phyloP scores from a whole-genome alignment of 768 basidiomycete species.

The Leucocoprinus sp. region DNA sequence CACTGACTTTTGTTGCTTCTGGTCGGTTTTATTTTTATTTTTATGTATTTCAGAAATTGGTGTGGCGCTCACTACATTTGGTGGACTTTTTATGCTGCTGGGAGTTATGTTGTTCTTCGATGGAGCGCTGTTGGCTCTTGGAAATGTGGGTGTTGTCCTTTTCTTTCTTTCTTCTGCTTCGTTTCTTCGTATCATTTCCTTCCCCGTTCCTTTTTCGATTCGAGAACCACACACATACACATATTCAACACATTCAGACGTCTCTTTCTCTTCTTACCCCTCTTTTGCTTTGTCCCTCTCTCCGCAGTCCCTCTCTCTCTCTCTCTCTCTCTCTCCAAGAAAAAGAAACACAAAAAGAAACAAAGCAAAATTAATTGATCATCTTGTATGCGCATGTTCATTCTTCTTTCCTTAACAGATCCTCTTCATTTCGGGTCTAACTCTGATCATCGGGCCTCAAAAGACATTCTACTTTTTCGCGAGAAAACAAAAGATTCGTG shows the following conservation, averaged over 20 bases:
- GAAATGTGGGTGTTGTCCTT: slow-evolving; percentile 80
- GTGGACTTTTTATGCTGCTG: slow-evolving; percentile 90
- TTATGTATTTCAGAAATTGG: slow-evolving; percentile 66
- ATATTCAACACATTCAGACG: not conserved
- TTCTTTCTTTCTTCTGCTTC: not conserved
- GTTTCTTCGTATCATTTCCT: slow-evolving; percentile 13
- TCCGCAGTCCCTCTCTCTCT: too few species aligned
- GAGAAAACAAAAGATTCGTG: slow-evolving; percentile 88
- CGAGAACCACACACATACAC: not conserved
- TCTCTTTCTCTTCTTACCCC: too few species aligned
- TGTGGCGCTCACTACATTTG: slow-evolving; percentile 93
- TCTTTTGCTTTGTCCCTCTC: too few species aligned
- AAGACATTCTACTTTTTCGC: slow-evolving; percentile 99
- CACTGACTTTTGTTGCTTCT: too few species aligned
- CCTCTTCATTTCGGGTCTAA: slow-evolving; percentile 89
- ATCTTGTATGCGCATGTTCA: too few species aligned
- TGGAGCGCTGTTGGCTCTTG: slow-evolving; percentile 90
- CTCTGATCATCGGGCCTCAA: slow-evolving; percentile 92
- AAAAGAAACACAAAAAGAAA: too few species aligned
- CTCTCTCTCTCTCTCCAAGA: too few species aligned
- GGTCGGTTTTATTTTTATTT: not conserved
- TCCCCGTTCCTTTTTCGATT: not conserved
- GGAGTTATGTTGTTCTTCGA: slow-evolving; percentile 97
- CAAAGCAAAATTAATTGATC: too few species aligned
- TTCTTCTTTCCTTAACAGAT: too few species aligned